Evolutionary conservation across 2,329 filamentous ascomycete species (phyloP), one percentile per base, ranked within the genome.

Genomic region (Ciborinia camelliae): DNA sequence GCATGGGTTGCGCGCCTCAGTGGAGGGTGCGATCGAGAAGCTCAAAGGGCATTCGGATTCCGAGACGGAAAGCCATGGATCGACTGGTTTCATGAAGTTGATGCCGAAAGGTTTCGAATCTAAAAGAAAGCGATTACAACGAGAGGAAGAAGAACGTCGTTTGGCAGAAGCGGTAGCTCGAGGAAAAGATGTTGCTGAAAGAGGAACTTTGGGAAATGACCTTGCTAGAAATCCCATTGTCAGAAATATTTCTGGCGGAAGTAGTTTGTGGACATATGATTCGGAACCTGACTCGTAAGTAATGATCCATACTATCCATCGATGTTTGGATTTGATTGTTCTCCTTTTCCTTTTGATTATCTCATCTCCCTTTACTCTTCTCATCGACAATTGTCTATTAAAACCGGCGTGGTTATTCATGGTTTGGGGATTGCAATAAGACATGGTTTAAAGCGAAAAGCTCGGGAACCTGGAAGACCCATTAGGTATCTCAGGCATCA

Each of bases 21-120:
- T 73, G 20, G 72, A 73, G 43, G 65, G 65, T 45, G 67, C 68
- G 53, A 66, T 70, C 15, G 73, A 74, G 15, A 71, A 68, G 64
- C 45, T 71, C 28, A 73, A 71, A 60, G 59, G 62, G 14, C 63
- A 58, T 5, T 69, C 73, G 23, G 69, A 71, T 15, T 68, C 55
- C 12, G 67, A 69, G 6, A 28, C 61, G 15, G 71, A 74, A 28
- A 67, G 70, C 18, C 67, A 54, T 32, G 67, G 68, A 52, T 64
- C 67, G 63, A 77, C 74, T 67, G 76, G 78, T 15, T 75, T 84
- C 51, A 79, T 77, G 65, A 86, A 84, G 75, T 78, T 86, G 37
- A 75, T 87, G 43, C 79, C 83, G 60, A 84, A 82, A 71, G 77
- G 79, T 45, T 79, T 86, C 62, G 75, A 77, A 35, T 77, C 78